Conservation (phyloP, 225 moss, liverwort and hornwort genomes). For the Marchantia polymorpha region DNA sequence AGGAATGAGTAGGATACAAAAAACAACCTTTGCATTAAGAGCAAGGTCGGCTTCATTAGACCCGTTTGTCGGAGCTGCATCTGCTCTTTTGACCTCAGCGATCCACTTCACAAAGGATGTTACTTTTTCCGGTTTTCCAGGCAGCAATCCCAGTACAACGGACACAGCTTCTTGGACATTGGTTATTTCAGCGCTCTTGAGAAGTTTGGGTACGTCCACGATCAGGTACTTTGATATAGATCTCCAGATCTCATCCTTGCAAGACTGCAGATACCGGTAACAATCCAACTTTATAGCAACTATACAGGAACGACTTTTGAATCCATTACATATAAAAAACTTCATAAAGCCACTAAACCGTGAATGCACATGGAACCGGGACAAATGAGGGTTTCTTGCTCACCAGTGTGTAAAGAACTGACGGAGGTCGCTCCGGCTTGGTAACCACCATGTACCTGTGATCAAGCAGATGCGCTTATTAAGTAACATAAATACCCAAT, state of each 20-base stretch:
- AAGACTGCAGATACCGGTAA: conserved; percentile 40
- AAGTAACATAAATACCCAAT: not conserved
- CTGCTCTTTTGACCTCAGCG: conserved; percentile 44
- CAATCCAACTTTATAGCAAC: too few relatives aligned
- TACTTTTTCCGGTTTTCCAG: conserved; percentile 44
- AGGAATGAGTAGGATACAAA: not conserved
- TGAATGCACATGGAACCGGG: not conserved
- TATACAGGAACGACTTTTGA: not conserved
- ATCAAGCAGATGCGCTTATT: not conserved
- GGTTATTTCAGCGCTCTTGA: conserved; percentile 26
- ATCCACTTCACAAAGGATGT: conserved; percentile 49
- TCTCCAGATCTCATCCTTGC: conserved; percentile 51
- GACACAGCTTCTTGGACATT: conserved; percentile 30
- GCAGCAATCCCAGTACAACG: conserved; percentile 33
- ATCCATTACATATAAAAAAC: too few relatives aligned
- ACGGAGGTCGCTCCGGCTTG: conserved; percentile 40
- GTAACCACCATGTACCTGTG: conserved; percentile 40
- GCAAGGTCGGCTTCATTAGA: conserved; percentile 21
- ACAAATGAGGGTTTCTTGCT: not conserved
- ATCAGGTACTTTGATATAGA: conserved; percentile 39
- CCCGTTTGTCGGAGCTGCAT: conserved; percentile 18
- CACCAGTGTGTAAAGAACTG: conserved; percentile 53
- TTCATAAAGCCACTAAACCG: too few relatives aligned
- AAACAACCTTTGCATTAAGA: conserved; percentile 41
- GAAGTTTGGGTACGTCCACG: conserved; percentile 34